Conservation (phyloP, 495 filamentous ascomycete genomes). For the Annulohypoxylon stygium region DNA sequence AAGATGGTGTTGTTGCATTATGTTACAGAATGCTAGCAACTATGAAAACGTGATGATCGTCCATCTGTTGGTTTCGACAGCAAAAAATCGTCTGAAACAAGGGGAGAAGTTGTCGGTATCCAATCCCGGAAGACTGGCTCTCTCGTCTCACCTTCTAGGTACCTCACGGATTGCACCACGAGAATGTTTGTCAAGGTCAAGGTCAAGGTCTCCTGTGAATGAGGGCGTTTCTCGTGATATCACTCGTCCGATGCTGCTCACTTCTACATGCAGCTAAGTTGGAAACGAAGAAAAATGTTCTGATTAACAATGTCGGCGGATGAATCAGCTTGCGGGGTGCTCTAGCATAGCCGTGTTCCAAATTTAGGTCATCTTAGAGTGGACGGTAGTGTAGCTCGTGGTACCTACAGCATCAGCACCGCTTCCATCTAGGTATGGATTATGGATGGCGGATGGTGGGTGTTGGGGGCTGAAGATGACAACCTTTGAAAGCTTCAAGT, state of each 20-base stretch:
- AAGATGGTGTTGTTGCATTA: neutral
- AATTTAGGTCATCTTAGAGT: conserved; percentile 36
- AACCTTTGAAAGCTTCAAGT: neutral
- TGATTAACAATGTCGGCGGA: neutral
- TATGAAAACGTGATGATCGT: neutral
- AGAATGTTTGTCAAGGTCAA: neutral
- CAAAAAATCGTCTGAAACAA: neutral
- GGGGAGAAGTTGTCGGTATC: neutral
- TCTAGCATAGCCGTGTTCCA: conserved; percentile 35
- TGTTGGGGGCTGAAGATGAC: neutral
- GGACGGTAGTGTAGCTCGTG: conserved; percentile 5
- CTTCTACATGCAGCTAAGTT: neutral
- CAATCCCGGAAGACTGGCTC: neutral
- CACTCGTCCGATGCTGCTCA: neutral
- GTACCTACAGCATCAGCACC: neutral
- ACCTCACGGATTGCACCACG: neutral
- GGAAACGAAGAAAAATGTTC: neutral
- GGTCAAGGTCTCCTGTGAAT: neutral
- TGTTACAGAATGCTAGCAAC: conserved; percentile 12
- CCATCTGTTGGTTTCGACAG: neutral
- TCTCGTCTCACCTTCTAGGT: neutral
- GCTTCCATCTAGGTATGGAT: no score
- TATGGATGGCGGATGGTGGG: no score
- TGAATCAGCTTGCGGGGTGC: conserved; percentile 8
- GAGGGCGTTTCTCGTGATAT: neutral